Percentiles rank a stretch among this genome's conserved stretches.
phyloP scores from a whole-genome alignment of 2,329 filamentous ascomycete genomes.

The Pseudogymnoascus pannorum region DNA sequence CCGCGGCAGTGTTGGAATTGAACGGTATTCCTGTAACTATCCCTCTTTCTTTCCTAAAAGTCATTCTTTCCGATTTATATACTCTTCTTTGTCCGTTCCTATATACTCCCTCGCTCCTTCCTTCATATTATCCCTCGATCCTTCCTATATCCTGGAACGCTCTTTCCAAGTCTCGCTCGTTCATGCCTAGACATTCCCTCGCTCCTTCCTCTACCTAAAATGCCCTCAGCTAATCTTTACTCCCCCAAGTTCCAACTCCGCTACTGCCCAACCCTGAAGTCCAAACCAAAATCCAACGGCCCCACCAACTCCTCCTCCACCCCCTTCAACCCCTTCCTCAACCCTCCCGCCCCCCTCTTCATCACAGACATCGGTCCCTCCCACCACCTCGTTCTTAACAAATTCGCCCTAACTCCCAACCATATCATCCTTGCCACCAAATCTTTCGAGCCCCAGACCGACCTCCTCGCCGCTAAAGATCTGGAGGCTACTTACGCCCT shows the following conservation, averaged over 20 bases:
- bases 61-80: background rate
- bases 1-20: background rate
- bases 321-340: conserved; percentile 57
- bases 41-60: background rate
- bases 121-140: background rate
- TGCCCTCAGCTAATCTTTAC: background rate
- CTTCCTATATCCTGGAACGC: too few species aligned
- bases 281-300: conserved; percentile 48
- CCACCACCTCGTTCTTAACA: conserved; percentile 65
- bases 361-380: conserved; percentile 45
- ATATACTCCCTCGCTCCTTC: background rate
- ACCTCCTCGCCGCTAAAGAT: conserved; percentile 53
- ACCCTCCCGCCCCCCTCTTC: conserved; percentile 47
- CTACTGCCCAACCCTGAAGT: conserved; percentile 60
- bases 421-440: conserved; percentile 67
- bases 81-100: too few species aligned
- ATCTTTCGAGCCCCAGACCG: conserved; percentile 54
- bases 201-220: background rate
- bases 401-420: conserved; percentile 62
- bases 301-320: conserved; percentile 25
- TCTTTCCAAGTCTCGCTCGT: background rate
- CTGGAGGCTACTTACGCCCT: conserved; percentile 55
- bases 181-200: background rate
- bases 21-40: conserved; percentile 1
- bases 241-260: conserved; percentile 59